Base-by-base conservation (phyloP, 352 stramenopile species). In the Pythium aristosporum region DNA sequence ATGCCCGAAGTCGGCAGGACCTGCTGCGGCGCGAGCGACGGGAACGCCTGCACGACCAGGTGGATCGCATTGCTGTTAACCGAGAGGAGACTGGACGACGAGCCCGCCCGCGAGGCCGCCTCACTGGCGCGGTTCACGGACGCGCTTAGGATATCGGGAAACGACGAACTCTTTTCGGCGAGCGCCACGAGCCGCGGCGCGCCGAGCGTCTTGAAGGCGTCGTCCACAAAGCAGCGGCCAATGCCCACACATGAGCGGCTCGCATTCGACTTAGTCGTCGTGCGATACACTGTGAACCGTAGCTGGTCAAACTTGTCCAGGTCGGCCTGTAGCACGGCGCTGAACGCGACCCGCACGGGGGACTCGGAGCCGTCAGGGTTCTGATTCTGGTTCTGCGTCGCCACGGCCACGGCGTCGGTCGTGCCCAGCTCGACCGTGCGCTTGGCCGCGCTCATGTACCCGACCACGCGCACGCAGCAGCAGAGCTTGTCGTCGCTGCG, bases 261-360 rank as follows among this genome's bases (percentile, higher is more conserved):
- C 15, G 62, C 84, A 0, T 74, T 74, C 55, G 71, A 69, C 12
- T 50, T 41, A 3, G 60, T 41, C 25, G 30, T 53, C 3, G 67
- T 78, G 44, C 83, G 83, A 66, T 80, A 87, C 25, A 92, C 68
- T 15, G 75, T 82, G n/a, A 91, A 73, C n/a, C 75, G 68, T 10
- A 92, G 57, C 42, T 89, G 73, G n/a, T 88, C 80, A 46, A 81
- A 87, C 23, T 74, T 53, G 58, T 80, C 79, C 34, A 92, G 49
- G 15, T 89, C 80, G 0, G 69, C 65, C 0, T 70, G 82, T 25
- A 91, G 52, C 13, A 92, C 73, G 16, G 91, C 47, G 2, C 76
- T 77, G 57, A 92, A 92, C 2, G 80, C 72, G 13, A 92, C 68
- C 1, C 75, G 71, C 32, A 63, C 58, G 23, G 74, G 51, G 9